Conservation (phyloP, 2,329 filamentous ascomycete species). For the Aureobasidium sp. region DNA sequence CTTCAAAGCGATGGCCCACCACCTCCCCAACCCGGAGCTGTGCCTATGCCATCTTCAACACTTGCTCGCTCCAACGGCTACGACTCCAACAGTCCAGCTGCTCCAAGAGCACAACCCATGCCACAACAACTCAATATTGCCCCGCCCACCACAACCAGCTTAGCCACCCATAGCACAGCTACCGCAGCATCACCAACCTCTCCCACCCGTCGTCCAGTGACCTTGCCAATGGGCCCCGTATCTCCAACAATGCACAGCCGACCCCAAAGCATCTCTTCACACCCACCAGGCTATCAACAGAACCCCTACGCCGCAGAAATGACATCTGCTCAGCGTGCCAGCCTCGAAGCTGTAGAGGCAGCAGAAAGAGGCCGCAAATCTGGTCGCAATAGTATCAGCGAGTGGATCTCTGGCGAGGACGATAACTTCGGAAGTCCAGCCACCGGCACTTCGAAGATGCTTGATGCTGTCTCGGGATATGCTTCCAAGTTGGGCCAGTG, state of each 20-base stretch:
- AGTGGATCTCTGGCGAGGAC: slow-evolving; percentile 8
- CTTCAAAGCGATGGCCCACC: slow-evolving; percentile 25
- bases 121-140: slow-evolving; percentile 33
- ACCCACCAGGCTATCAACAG: slow-evolving; percentile 42
- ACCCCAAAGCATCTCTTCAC: slow-evolving; percentile 22
- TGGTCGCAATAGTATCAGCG: slow-evolving; percentile 15
- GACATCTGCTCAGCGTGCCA: slow-evolving; percentile 26
- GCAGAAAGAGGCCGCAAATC: slow-evolving; percentile 7
- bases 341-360: slow-evolving; percentile 22
- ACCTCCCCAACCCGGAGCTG: slow-evolving; percentile 35
- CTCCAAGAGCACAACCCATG: slow-evolving; percentile 29
- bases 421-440: slow-evolving; percentile 28
- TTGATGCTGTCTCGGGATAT: slow-evolving; percentile 33
- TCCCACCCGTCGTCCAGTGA: slow-evolving; percentile 23
- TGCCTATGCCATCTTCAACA: slow-evolving; percentile 21
- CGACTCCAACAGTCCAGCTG: slow-evolving; percentile 25
- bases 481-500: slow-evolving; percentile 25
- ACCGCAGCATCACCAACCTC: slow-evolving; percentile 18
- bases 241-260: slow-evolving; percentile 18
- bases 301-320: slow-evolving; percentile 35
- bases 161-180: slow-evolving; percentile 30
- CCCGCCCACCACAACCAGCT: slow-evolving; percentile 28
- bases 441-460: slow-evolving; percentile 24
- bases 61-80: slow-evolving; percentile 17
- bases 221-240: slow-evolving; percentile 29